These are phyloP conservation scores for Polytolypa hystricis DNA, from an alignment of 2,329 filamentous ascomycete species.

Conservation along the genomic window DNA sequence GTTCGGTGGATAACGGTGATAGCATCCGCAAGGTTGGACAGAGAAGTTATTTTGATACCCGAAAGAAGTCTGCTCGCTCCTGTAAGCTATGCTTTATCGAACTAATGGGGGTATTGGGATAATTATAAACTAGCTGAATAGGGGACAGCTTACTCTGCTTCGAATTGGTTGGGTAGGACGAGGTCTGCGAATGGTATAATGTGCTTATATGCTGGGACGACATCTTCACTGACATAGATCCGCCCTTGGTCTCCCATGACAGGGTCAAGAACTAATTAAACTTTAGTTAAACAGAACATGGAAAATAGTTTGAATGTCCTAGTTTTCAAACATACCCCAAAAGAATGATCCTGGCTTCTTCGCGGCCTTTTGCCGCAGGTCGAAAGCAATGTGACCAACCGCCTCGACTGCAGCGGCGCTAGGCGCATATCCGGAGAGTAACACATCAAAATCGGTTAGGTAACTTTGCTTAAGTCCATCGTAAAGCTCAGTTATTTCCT, in stretches of 20 bases:
- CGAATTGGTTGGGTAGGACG: conserved; percentile 93
- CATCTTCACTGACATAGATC: conserved; percentile 83
- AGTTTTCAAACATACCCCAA: conserved; percentile 48
- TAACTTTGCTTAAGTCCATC: conserved; percentile 71
- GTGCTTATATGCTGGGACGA: conserved; percentile 79
- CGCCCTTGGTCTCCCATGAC: conserved; percentile 96
- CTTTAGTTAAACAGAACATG: not conserved
- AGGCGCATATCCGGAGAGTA: conserved; percentile 90
- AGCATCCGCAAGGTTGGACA: conserved; percentile 59
- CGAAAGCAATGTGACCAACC: conserved; percentile 71
- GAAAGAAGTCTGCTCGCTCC: conserved; percentile 65
- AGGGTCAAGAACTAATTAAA: conserved; percentile 63
- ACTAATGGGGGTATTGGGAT: not conserved
- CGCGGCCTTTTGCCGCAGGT: conserved; percentile 57
- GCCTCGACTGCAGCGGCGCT: conserved; percentile 73
- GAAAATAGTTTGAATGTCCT: not conserved
- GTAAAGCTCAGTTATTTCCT: conserved; percentile 77
- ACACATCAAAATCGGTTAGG: conserved; percentile 82
- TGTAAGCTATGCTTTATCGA: too few relatives aligned
- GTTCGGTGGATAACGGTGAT: conserved; percentile 65
- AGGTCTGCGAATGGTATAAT: conserved; percentile 74
- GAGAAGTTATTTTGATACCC: conserved; percentile 68
- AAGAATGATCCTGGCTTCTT: conserved; percentile 69
- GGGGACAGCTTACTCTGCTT: conserved; percentile 62
- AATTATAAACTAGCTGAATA: not conserved